These are phyloP conservation scores for Apiotrichum sp. DNA, from an alignment of 1,284 basidiomycete genomes.

Conservation along the genomic window DNA sequence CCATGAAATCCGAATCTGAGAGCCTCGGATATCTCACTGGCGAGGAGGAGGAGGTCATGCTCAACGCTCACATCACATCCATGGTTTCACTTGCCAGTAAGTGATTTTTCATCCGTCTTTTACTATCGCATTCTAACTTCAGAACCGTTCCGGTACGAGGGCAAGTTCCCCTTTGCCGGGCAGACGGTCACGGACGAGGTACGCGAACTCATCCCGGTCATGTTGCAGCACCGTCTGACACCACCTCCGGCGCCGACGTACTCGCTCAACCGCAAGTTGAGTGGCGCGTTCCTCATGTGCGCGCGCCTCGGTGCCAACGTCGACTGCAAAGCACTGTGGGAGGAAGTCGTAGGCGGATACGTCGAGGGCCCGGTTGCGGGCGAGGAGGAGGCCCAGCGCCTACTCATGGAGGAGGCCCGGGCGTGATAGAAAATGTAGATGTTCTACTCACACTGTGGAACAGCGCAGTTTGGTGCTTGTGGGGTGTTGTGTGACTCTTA, in stretches of 20 bases:
- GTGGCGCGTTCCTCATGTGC: slow-evolving; percentile 87
- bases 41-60: slow-evolving; percentile 77
- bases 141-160: slow-evolving; percentile 36
- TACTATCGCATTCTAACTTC: background rate
- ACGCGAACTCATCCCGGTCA: slow-evolving; percentile 71
- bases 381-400: slow-evolving; percentile 24
- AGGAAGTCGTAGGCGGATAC: slow-evolving; percentile 45
- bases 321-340: slow-evolving; percentile 69
- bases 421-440: background rate
- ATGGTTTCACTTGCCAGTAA: slow-evolving; percentile 57
- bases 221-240: slow-evolving; percentile 81
- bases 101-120: slow-evolving; percentile 1
- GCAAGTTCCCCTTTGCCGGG: slow-evolving; percentile 37
- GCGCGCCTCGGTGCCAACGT: slow-evolving; percentile 71
- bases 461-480: too few relatives aligned
- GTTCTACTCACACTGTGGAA: too few relatives aligned
- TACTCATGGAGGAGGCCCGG: slow-evolving; percentile 1
- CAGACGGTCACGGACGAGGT: slow-evolving; percentile 48
- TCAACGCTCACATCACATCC: slow-evolving; percentile 78
- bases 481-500: too few relatives aligned
- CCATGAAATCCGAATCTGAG: slow-evolving; percentile 67
- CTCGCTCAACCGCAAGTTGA: slow-evolving; percentile 88
- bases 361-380: slow-evolving; percentile 42
- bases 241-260: slow-evolving; percentile 94
- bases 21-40: slow-evolving; percentile 87